Percentiles rank a stretch among this genome's conserved stretches.
Conservation (phyloP, 495 filamentous ascomycete species). For the Trichoderma erinaceum region DNA sequence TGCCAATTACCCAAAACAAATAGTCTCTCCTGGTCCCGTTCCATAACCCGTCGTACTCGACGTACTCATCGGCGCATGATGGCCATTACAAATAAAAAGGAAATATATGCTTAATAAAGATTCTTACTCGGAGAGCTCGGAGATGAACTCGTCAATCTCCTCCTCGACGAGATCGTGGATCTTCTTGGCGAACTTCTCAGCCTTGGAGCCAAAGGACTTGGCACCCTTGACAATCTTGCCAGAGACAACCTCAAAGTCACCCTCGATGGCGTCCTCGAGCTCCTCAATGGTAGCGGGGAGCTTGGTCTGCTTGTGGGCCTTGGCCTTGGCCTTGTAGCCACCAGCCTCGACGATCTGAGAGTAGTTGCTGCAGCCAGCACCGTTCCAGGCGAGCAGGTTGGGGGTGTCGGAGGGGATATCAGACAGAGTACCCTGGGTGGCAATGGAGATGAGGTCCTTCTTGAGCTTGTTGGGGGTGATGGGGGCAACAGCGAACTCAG, state of each 20-base stretch:
- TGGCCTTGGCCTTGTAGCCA: conserved; percentile 38
- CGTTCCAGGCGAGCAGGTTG: conserved; percentile 95
- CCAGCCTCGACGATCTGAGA: conserved; percentile 69
- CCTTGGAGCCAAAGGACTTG: conserved; percentile 28
- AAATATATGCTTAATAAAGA: conserved; percentile 1
- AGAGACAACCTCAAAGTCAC: conserved; percentile 51
- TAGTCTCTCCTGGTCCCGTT: conserved; percentile 7
- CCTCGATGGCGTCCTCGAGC: conserved; percentile 56
- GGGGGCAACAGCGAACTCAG: conserved; percentile 78
- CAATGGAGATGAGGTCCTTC: conserved; percentile 74
- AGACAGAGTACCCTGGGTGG: conserved; percentile 69
- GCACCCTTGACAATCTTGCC: conserved; percentile 45
- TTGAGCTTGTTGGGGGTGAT: conserved; percentile 95
- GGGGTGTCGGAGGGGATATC: conserved; percentile 80
- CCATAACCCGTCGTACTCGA: conserved; percentile 12
- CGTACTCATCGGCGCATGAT: conserved; percentile 5
- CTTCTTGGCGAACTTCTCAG: conserved; percentile 45
- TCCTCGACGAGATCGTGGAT: conserved; percentile 52
- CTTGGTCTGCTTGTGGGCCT: conserved; percentile 23
- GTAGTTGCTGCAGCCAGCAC: conserved; percentile 90
- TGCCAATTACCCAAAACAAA: conserved; percentile 9
- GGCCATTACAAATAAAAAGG: conserved; percentile 13
- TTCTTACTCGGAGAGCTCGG: conserved; percentile 46
- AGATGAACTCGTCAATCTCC: conserved; percentile 63
- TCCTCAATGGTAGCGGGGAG: conserved; percentile 39